Evolutionary conservation across 208 protist genomes (phyloP).

Genomic region (Acanthamoeba culbertsoni): DNA sequence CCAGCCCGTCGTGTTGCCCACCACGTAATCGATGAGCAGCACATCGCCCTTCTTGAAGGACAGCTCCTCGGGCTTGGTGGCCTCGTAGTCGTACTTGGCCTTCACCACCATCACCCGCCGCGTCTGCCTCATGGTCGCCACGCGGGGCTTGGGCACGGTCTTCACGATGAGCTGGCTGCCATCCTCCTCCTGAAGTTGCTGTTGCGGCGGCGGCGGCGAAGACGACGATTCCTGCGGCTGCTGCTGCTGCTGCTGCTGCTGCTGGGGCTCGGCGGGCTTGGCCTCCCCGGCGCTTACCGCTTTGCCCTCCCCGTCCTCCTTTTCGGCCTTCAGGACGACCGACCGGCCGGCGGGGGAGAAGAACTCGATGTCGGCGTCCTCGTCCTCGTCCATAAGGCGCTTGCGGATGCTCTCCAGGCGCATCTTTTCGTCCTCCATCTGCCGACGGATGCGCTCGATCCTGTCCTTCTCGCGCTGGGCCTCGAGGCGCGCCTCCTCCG

Average conservation of each 20-base stretch:
- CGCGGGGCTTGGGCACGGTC: background rate
- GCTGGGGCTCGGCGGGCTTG: background rate
- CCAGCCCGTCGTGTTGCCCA: slow-evolving; percentile 40
- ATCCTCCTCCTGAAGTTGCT: background rate
- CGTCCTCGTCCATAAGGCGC: background rate
- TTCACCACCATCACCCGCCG: slow-evolving; percentile 31
- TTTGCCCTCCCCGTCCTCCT: background rate
- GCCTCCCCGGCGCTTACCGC: background rate
- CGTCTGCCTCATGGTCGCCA: background rate
- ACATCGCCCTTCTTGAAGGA: slow-evolving; percentile 3
- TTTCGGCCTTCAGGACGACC: background rate
- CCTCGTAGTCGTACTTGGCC: slow-evolving; percentile 43
- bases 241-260: background rate
- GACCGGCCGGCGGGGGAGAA: background rate
- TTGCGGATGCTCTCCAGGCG: background rate
- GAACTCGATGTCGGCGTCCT: slow-evolving; percentile 9
- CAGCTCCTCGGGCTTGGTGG: background rate
- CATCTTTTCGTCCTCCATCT: slow-evolving; percentile 12
- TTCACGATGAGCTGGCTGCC: background rate
- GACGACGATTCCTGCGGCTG: background rate
- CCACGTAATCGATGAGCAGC: slow-evolving; percentile 22
- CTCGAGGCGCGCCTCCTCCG: background rate
- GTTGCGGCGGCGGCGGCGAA: background rate
- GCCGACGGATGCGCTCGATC: background rate
- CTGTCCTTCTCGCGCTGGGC: slow-evolving; percentile 18